These are phyloP conservation scores for Clarireedia paspali DNA, from an alignment of 2,329 filamentous ascomycete genomes.

Conservation along the genomic window DNA sequence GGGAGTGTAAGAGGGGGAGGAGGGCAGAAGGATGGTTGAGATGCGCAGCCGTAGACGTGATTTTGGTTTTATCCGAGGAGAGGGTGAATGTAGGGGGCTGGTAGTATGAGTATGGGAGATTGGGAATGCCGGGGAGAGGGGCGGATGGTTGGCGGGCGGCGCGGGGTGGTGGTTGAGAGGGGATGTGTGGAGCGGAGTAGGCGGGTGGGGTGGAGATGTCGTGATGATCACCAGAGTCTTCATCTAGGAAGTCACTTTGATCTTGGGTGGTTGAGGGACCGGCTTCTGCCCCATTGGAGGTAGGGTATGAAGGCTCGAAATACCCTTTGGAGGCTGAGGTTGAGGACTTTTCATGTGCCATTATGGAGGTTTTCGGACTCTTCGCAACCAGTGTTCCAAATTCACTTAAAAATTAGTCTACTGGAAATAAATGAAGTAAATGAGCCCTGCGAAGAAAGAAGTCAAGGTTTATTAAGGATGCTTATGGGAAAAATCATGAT, in stretches of 20 bases:
- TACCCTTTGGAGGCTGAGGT: conserved; percentile 7
- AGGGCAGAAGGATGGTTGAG: conserved; percentile 40
- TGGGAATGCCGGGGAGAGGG: conserved; percentile 20
- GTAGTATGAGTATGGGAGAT: conserved; percentile 32
- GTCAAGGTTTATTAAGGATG: too few species aligned
- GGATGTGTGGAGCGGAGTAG: conserved; percentile 20
- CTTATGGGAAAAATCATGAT: too few species aligned
- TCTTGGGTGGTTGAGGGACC: conserved; percentile 9
- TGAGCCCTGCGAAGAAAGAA: background rate
- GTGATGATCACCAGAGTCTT: conserved; percentile 11
- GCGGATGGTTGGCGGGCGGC: conserved; percentile 8
- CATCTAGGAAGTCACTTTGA: background rate
- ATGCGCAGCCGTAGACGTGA: conserved; percentile 41
- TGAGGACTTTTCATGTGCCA: background rate
- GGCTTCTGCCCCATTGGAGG: conserved; percentile 15
- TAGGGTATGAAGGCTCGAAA: conserved; percentile 15
- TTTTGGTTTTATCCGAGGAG: conserved; percentile 39
- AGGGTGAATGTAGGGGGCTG: conserved; percentile 44
- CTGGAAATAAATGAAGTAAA: too few species aligned
- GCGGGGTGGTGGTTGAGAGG: conserved; percentile 6
- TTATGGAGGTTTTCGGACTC: background rate
- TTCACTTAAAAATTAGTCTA: too few species aligned
- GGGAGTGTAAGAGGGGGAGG: conserved; percentile 38
- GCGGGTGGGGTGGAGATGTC: conserved; percentile 22
- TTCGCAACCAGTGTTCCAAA: background rate